These are phyloP conservation scores for Fennellomyces sp. DNA, from an alignment of 371 early-diverging fungal species.

Conservation along the genomic window DNA sequence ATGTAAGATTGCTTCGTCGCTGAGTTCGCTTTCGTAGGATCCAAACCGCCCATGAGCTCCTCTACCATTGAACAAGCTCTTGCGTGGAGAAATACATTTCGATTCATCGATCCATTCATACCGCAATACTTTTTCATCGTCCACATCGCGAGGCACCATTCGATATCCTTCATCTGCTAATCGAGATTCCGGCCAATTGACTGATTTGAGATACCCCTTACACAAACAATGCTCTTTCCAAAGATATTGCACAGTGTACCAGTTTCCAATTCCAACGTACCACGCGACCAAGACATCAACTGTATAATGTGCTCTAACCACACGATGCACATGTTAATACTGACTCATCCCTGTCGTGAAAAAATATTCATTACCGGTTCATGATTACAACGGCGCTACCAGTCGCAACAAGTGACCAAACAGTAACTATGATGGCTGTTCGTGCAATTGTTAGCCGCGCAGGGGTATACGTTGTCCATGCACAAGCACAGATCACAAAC, in stretches of 20 bases:
- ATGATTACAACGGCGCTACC: slow-evolving; percentile 5
- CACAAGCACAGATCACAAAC: slow-evolving; percentile 11
- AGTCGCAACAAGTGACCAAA: background rate
- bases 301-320: slow-evolving; percentile 5
- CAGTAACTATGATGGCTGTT: background rate
- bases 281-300: slow-evolving; percentile 8
- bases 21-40: no score
- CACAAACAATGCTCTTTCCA: slow-evolving; percentile 7
- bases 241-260: slow-evolving; percentile 2
- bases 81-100: no score
- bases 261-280: slow-evolving; percentile 6
- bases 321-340: background rate
- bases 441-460: background rate
- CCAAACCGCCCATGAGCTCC: no score
- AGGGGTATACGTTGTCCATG: slow-evolving; percentile 4
- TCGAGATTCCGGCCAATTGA: background rate
- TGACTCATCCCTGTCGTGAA: background rate
- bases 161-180: background rate
- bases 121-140: no score
- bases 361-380: background rate
- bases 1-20: no score
- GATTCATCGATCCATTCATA: no score
- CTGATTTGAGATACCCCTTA: background rate
- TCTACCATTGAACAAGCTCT: no score
- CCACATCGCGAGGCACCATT: no score